phyloP scores from a whole-genome alignment of 441 rosid genomes.

The Hypseocharis bilobata region DNA sequence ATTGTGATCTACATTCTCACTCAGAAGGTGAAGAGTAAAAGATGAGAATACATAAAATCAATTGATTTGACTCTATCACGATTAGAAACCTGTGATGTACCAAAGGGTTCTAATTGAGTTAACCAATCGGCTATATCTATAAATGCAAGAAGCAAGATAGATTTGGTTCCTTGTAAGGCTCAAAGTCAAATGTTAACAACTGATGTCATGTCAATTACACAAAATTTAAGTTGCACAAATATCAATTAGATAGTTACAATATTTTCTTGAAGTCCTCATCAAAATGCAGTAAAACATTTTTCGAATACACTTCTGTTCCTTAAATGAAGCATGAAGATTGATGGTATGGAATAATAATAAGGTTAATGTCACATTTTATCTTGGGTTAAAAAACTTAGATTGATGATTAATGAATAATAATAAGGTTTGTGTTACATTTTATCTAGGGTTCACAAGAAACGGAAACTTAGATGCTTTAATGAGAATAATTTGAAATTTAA shows the following conservation, averaged over 20 bases:
- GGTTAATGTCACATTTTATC: background rate
- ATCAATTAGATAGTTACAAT: background rate
- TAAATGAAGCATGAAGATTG: background rate
- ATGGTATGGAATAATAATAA: background rate
- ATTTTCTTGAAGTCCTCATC: background rate
- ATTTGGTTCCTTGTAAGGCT: background rate
- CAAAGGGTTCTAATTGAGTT: too few relatives aligned
- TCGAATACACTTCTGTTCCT: background rate
- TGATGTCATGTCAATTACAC: background rate
- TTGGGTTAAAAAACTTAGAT: constrained; percentile 1
- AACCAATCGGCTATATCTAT: background rate
- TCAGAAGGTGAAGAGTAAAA: background rate
- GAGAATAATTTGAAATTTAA: constrained; percentile 6
- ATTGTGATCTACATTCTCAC: background rate
- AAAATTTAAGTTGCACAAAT: background rate
- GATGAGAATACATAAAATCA: background rate
- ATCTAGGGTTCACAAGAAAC: constrained; percentile 5
- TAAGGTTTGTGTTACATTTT: background rate
- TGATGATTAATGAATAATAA: background rate
- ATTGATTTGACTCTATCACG: background rate
- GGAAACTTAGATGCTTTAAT: background rate
- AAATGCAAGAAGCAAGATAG: background rate
- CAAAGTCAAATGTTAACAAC: background rate
- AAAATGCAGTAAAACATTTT: background rate
- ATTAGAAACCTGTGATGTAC: too few relatives aligned